Base-by-base conservation (phyloP, 2,329 filamentous ascomycete species). In the Diaporthe amygdali region DNA sequence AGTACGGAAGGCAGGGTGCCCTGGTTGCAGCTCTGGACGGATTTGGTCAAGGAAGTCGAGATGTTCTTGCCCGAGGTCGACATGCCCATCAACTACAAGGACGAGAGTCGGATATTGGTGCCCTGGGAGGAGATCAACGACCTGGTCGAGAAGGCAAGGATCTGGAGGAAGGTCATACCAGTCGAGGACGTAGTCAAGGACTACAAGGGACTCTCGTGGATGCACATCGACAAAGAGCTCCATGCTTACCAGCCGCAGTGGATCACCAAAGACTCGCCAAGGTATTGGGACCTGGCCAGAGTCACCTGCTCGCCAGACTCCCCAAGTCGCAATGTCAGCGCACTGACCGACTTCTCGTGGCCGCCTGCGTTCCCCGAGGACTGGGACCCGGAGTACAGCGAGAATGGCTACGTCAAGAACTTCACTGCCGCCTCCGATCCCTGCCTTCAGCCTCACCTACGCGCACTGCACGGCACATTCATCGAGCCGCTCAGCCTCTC, bases 41-140 rank as follows among this genome's bases (percentile, higher is more conserved):
- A 79, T 4, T 80, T 90, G 15, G 84, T 91, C 27, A 74, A 77
- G 2, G 86, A 87, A 70, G 88, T 90, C 44, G 85, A 87, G 32
- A 77, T 84, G 17, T 81, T 85, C 63, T 77, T 92, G 27, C 90
- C 90, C 5, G 90, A 92, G 73, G 87, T 92, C 77, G 90, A 92
- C 77, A 91, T 92, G 82, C 87, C 90, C 14, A 88, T 92, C 81
- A 92, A 92, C 76, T 84, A 86, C 66, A 84, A 91, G 80, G 90
- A 92, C 77, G 89, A 92, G 77, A 86, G 90, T 34, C 84, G 90
- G 27, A 78, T 93, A n/a, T 80, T 92, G 37, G 88, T 90, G 3
- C 85, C 88, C 12, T 89, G 85, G 80, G 85, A 91, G 68, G 82
- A 87, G 17, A 85, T 92, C 69, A 82, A 86, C 30, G 80, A 81